Evolutionary conservation across 805 yeast genomes (phyloP).

Genomic region (Danielozyma ontarioensis): DNA sequence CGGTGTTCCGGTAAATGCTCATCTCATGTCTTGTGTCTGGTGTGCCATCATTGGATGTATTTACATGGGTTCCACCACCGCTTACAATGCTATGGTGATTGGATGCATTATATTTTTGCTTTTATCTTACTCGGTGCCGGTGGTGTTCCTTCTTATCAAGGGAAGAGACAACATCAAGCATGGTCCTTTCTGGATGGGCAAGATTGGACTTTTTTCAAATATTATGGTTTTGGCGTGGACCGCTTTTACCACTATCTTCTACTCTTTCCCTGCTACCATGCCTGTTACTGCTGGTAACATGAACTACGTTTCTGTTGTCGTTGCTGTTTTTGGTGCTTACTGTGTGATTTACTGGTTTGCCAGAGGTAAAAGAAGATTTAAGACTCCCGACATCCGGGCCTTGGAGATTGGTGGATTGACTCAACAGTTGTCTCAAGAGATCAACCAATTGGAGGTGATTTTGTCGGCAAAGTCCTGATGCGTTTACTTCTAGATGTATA

Average conservation of each 20-base stretch:
- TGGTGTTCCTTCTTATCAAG: slow-evolving; percentile 38
- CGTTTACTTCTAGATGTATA: too few relatives aligned
- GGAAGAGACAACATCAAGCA: slow-evolving; percentile 50
- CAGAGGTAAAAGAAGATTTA: slow-evolving; percentile 20
- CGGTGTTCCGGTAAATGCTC: slow-evolving; percentile 58
- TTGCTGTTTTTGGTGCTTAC: slow-evolving; percentile 42
- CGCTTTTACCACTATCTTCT: slow-evolving; percentile 52
- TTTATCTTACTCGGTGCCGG: slow-evolving; percentile 55
- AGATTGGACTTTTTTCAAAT: slow-evolving; percentile 47
- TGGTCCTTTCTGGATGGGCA: slow-evolving; percentile 68
- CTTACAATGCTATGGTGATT: slow-evolving; percentile 59
- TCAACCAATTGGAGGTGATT: slow-evolving; percentile 16
- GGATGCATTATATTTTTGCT: slow-evolving; percentile 57
- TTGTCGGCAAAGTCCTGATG: slow-evolving; percentile 7
- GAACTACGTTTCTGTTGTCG: slow-evolving; percentile 63
- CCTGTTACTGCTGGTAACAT: slow-evolving; percentile 58
- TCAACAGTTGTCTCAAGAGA: slow-evolving; percentile 18
- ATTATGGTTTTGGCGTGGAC: slow-evolving; percentile 53
- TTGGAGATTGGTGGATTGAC: slow-evolving; percentile 14
- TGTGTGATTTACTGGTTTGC: slow-evolving; percentile 50
- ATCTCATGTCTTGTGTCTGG: slow-evolving; percentile 48
- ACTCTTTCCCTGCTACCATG: slow-evolving; percentile 58
- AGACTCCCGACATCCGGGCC: slow-evolving; percentile 17
- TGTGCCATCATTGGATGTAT: slow-evolving; percentile 55
- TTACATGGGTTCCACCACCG: slow-evolving; percentile 61